Conservation (phyloP, 2,329 filamentous ascomycete species). For the Seiridium cupressi region DNA sequence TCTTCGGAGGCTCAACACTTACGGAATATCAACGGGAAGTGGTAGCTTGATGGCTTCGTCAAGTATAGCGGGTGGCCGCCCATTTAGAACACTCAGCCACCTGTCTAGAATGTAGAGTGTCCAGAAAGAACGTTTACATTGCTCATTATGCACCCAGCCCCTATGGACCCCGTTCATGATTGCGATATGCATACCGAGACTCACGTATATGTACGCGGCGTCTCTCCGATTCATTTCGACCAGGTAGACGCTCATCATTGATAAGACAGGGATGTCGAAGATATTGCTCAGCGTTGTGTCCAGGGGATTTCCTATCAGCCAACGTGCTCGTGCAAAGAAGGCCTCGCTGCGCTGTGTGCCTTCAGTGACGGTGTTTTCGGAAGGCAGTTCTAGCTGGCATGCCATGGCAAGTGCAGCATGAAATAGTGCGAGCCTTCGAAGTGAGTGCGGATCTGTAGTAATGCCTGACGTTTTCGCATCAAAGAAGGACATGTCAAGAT, state of each 20-base stretch:
- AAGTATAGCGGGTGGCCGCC: conserved; percentile 43
- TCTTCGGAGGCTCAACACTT: conserved; percentile 19
- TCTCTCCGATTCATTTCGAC: conserved; percentile 48
- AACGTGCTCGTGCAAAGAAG: conserved; percentile 42
- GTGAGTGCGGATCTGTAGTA: conserved; percentile 13
- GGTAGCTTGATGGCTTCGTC: conserved; percentile 46
- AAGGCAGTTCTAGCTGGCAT: conserved; percentile 28
- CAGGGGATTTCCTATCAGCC: conserved; percentile 45
- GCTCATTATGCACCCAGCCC: conserved; percentile 39
- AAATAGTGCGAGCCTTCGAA: conserved; percentile 41
- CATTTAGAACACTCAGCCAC: conserved; percentile 48
- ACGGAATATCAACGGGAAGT: conserved; percentile 38
- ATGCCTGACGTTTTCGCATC: conserved; percentile 15
- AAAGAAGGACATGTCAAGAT: conserved; percentile 28
- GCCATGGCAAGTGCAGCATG: conserved; percentile 44
- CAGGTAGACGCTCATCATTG: conserved; percentile 47
- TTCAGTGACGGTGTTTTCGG: conserved; percentile 20
- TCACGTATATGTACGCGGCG: conserved; percentile 45
- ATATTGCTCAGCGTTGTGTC: conserved; percentile 39
- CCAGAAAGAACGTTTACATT: conserved; percentile 48
- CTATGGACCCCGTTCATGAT: conserved; percentile 48
- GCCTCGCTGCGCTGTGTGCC: conserved; percentile 36
- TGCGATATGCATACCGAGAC: conserved; percentile 45
- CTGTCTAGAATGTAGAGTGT: conserved; percentile 50
- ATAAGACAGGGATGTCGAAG: conserved; percentile 42